Conservation (phyloP, 805 yeast species). For the Brettanomyces naardenensis region DNA sequence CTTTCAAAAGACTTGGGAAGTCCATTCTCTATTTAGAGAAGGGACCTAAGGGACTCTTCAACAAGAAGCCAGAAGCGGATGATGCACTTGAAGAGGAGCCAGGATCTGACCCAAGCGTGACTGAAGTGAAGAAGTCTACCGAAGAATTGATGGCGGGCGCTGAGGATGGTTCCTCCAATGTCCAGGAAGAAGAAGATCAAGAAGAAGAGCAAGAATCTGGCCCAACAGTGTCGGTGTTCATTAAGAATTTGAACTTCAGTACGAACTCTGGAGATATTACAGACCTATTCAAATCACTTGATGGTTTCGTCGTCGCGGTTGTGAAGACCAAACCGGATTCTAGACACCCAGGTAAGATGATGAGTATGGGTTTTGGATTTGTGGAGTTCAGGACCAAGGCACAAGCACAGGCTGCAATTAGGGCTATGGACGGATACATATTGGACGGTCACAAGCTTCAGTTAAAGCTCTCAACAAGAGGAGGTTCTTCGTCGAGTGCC, state of each 20-base stretch:
- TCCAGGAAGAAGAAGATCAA: slow-evolving; percentile 11
- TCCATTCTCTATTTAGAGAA: slow-evolving; percentile 86
- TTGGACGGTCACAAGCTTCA: slow-evolving; percentile 88
- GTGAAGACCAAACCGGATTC: slow-evolving; percentile 87
- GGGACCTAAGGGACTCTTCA: slow-evolving; percentile 81
- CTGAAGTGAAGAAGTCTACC: slow-evolving; percentile 38
- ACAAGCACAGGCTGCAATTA: slow-evolving; percentile 71
- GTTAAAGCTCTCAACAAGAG: slow-evolving; percentile 79
- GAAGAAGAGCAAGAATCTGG: slow-evolving; percentile 41
- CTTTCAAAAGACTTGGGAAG: slow-evolving; percentile 82
- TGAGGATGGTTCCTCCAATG: slow-evolving; percentile 19
- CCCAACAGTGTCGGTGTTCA: slow-evolving; percentile 80
- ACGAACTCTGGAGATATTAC: slow-evolving; percentile 56
- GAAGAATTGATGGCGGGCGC: slow-evolving; percentile 30
- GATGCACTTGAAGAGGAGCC: slow-evolving; percentile 19
- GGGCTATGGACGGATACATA: slow-evolving; percentile 63
- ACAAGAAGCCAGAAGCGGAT: slow-evolving; percentile 40
- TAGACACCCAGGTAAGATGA: slow-evolving; percentile 51
- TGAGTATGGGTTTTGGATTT: slow-evolving; percentile 97
- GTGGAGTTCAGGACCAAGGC: slow-evolving; percentile 78
- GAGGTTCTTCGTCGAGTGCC: slow-evolving; percentile 34
- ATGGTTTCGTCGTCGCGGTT: slow-evolving; percentile 76
- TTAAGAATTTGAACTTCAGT: slow-evolving; percentile 84
- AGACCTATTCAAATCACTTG: slow-evolving; percentile 56
- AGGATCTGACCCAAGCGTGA: slow-evolving; percentile 28